phyloP scores from a whole-genome alignment of 805 yeast species.

The Debaryomyces maramus region DNA sequence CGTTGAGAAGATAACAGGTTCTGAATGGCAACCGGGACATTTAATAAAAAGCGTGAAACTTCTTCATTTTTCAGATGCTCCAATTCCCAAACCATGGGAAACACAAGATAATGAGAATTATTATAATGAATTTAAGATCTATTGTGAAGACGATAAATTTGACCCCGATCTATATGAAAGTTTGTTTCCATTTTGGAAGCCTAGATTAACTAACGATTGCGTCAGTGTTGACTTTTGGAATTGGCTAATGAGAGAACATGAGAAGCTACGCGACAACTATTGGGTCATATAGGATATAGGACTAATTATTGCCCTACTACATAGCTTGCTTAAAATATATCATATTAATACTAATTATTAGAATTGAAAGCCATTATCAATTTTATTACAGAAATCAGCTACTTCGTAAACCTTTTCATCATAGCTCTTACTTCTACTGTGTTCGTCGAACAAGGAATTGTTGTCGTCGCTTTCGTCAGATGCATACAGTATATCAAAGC shows the following conservation, averaged over 20 bases:
- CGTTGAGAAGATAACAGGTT: slow-evolving; percentile 12
- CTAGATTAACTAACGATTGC: slow-evolving; percentile 26
- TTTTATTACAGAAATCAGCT: slow-evolving; percentile 19
- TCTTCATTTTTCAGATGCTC: slow-evolving; percentile 66
- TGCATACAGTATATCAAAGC: slow-evolving; percentile 9
- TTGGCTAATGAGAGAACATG: slow-evolving; percentile 24
- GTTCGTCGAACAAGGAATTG: slow-evolving; percentile 22
- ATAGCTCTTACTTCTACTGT: slow-evolving; percentile 20
- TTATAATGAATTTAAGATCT: slow-evolving; percentile 25
- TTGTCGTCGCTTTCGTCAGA: slow-evolving; percentile 25
- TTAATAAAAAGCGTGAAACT: slow-evolving; percentile 37
- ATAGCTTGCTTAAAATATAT: too few relatives aligned
- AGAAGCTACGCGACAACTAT: not conserved
- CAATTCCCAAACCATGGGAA: slow-evolving; percentile 68
- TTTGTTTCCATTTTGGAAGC: slow-evolving; percentile 22
- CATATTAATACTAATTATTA: too few relatives aligned
- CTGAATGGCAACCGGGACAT: slow-evolving; percentile 34
- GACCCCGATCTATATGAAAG: slow-evolving; percentile 14
- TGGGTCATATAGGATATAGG: slow-evolving; percentile 2
- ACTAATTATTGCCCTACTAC: too few relatives aligned
- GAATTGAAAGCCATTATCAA: slow-evolving; percentile 25
- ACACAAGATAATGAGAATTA: slow-evolving; percentile 19
- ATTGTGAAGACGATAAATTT: slow-evolving; percentile 19
- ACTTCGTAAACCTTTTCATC: slow-evolving; percentile 29
- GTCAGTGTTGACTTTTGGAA: slow-evolving; percentile 33